Conservation (phyloP, 306 rosid species). For the Medicago truncatula region MtrunA17r5.0-ANR NC_053042.1:51550501-51551000, state of each 20-base stretch:
- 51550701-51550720: background rate
- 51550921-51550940: conserved; percentile 33
- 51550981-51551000: too few species aligned
- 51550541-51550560: background rate
- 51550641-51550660: conserved; percentile 31
- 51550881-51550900: background rate
- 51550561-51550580: conserved; percentile 21
- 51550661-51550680: conserved; percentile 8
- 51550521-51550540: too few species aligned
- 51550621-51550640: conserved; percentile 30
- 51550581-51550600: conserved; percentile 38
- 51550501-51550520: too few species aligned
- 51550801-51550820: conserved; percentile 38
- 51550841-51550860: conserved; percentile 13
- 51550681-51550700: conserved; percentile 18
- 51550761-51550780: conserved; percentile 17
- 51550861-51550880: conserved; percentile 9
- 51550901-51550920: background rate
- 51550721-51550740: conserved; percentile 12
- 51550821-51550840: conserved; percentile 37
- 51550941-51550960: conserved; percentile 7
- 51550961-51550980: conserved; percentile 10
- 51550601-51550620: background rate
- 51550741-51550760: conserved; percentile 43
- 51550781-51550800: conserved; percentile 22